Evolutionary conservation across 75 land plant genomes (phyloP).

Genomic region (Pinus albicaulis): DNA sequence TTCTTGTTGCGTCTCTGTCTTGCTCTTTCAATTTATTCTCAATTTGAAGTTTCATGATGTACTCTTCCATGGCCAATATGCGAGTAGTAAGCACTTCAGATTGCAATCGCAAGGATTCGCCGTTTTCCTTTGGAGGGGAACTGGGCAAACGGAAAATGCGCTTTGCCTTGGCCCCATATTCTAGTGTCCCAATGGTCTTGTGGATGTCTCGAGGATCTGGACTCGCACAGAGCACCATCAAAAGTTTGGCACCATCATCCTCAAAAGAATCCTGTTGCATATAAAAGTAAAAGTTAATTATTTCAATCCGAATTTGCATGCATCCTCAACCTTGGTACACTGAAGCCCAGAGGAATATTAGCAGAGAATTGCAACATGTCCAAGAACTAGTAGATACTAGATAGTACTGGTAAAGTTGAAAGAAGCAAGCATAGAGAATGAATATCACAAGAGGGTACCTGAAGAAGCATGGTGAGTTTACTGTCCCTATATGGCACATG

Average conservation of each 20-base stretch:
- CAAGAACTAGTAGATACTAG: conserved; percentile 19
- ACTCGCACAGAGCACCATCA: conserved; percentile 95
- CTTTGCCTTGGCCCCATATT: conserved; percentile 92
- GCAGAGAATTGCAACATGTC: conserved; percentile 24
- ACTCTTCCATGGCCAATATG: conserved; percentile 75
- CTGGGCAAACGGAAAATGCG: conserved; percentile 71
- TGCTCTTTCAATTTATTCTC: conserved; percentile 69
- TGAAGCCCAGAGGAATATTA: conserved; percentile 29
- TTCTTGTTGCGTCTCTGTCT: conserved; percentile 54
- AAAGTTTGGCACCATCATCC: conserved; percentile 76
- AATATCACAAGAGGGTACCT: conserved; percentile 36
- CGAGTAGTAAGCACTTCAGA: conserved; percentile 60
- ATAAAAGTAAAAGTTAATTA: background rate
- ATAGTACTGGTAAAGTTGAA: background rate
- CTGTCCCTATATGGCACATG: conserved; percentile 96
- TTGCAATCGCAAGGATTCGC: conserved; percentile 24
- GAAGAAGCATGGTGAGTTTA: conserved; percentile 95
- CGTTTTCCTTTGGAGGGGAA: conserved; percentile 52
- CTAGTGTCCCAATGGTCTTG: conserved; percentile 81
- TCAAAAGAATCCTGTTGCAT: conserved; percentile 82
- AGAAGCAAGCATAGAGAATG: background rate
- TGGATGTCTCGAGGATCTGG: conserved; percentile 87
- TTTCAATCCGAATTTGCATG: background rate
- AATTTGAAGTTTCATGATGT: conserved; percentile 69
- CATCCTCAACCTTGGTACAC: background rate